Percentiles rank a stretch among this genome's conserved stretches.
phyloP scores from a whole-genome alignment of 1,284 basidiomycete genomes.

The Mycosarcoma maydis region DNA sequence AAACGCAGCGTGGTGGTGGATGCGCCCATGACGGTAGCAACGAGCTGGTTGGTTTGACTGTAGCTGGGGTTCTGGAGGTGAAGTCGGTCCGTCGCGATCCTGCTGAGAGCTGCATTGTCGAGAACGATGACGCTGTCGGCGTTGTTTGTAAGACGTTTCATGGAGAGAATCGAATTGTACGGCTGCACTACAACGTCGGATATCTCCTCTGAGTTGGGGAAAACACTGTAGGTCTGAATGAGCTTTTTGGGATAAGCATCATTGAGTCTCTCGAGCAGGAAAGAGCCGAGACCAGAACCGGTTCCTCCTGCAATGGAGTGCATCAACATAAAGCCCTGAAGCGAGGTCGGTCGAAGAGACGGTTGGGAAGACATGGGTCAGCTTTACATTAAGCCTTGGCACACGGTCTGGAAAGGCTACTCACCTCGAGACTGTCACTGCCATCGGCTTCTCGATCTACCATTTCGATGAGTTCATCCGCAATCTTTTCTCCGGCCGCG shows the following conservation, averaged over 20 bases:
- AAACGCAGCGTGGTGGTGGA: conserved; percentile 97
- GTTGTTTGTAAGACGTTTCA: conserved; percentile 93
- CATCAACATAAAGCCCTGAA: conserved; percentile 95
- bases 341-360: background rate
- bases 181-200: conserved; percentile 79
- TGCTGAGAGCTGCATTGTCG: conserved; percentile 91
- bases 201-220: conserved; percentile 76
- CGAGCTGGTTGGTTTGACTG: conserved; percentile 71
- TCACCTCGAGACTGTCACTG: conserved; percentile 93
- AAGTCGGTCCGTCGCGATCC: conserved; percentile 89
- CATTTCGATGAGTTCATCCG: conserved; percentile 99
- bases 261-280: conserved; percentile 92
- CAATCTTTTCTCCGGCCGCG: conserved; percentile 83
- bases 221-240: conserved; percentile 98
- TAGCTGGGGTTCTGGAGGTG: conserved; percentile 91
- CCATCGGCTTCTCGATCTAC: conserved; percentile 98
- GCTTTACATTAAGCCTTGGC: too few relatives aligned
- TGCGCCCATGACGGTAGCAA: conserved; percentile 72
- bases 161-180: conserved; percentile 92
- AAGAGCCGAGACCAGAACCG: conserved; percentile 96
- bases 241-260: conserved; percentile 99
- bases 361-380: background rate
- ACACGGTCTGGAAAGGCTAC: conserved; percentile 6
- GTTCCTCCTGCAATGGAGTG: conserved; percentile 99
- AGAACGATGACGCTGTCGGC: conserved; percentile 97